Evolutionary conservation across 306 rosid species (phyloP).

Genomic region (Potentilla sterilis): DNA sequence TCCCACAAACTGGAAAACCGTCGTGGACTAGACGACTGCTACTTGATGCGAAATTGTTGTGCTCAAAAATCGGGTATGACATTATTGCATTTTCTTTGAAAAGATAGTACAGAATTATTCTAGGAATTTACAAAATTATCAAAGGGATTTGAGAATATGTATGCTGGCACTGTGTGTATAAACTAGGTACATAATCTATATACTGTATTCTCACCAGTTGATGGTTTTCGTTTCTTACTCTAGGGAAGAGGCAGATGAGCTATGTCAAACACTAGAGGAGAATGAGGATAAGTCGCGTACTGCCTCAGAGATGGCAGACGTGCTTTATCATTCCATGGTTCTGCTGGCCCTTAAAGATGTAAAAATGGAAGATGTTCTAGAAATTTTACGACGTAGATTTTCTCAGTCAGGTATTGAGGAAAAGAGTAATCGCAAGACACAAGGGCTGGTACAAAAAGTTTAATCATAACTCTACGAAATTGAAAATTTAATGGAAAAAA

Average conservation of each 20-base stretch:
- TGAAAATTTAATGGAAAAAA: too few relatives aligned
- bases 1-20: slow-evolving; percentile 46
- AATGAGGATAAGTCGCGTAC: slow-evolving; percentile 58
- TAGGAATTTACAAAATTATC: not conserved
- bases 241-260: slow-evolving; percentile 84
- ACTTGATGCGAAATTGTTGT: slow-evolving; percentile 52
- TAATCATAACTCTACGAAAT: too few relatives aligned
- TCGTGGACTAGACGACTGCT: slow-evolving; percentile 81
- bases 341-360: slow-evolving; percentile 60
- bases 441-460: not conserved
- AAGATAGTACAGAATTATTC: not conserved
- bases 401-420: slow-evolving; percentile 86
- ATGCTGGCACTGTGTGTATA: not conserved
- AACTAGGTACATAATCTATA: not conserved
- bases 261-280: slow-evolving; percentile 73
- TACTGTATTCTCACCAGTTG: not conserved
- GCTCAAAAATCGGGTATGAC: slow-evolving; percentile 74
- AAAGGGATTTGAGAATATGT: not conserved
- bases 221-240: slow-evolving; percentile 10
- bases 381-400: slow-evolving; percentile 65
- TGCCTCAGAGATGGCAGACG: slow-evolving; percentile 87
- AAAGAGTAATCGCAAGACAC: slow-evolving; percentile 48
- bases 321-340: slow-evolving; percentile 81
- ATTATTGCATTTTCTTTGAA: not conserved
- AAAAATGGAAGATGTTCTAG: slow-evolving; percentile 76